Evolutionary conservation across 1,139 yeast species (phyloP).

Genomic region (Yamadazyma triangularis): DNA sequence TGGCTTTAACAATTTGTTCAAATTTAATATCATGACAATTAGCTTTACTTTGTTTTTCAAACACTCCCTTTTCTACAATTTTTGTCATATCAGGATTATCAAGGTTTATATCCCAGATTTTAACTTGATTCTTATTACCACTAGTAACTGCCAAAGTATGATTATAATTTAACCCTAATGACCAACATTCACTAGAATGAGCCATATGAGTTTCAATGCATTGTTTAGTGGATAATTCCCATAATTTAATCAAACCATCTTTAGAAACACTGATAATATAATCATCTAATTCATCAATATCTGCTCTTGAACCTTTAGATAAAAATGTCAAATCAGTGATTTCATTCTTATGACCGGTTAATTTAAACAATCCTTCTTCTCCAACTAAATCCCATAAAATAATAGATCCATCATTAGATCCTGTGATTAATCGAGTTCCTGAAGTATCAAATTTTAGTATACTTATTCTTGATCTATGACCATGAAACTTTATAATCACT

Average conservation of each 20-base stretch:
- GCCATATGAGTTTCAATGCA: slow-evolving; percentile 95
- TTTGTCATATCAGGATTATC: slow-evolving; percentile 47
- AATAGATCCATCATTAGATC: slow-evolving; percentile 78
- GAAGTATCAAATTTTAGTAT: slow-evolving; percentile 64
- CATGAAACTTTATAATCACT: slow-evolving; percentile 75
- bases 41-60: slow-evolving; percentile 76
- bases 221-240: slow-evolving; percentile 90
- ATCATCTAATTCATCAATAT: slow-evolving; percentile 54
- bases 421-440: slow-evolving; percentile 84
- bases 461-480: slow-evolving; percentile 78
- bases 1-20: slow-evolving; percentile 24
- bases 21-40: slow-evolving; percentile 65
- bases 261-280: slow-evolving; percentile 76
- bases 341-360: slow-evolving; percentile 86
- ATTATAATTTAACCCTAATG: slow-evolving; percentile 47
- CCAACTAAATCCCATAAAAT: slow-evolving; percentile 94
- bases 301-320: slow-evolving; percentile 26
- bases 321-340: slow-evolving; percentile 68
- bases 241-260: slow-evolving; percentile 85
- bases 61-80: slow-evolving; percentile 57
- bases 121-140: slow-evolving; percentile 78
- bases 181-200: slow-evolving; percentile 92
- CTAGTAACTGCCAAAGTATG: slow-evolving; percentile 56
- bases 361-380: slow-evolving; percentile 81
- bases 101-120: slow-evolving; percentile 72